These are phyloP conservation scores for Pseudogymnoascus sp. DNA, from an alignment of 2,329 filamentous ascomycete species.

Conservation along the genomic window DNA sequence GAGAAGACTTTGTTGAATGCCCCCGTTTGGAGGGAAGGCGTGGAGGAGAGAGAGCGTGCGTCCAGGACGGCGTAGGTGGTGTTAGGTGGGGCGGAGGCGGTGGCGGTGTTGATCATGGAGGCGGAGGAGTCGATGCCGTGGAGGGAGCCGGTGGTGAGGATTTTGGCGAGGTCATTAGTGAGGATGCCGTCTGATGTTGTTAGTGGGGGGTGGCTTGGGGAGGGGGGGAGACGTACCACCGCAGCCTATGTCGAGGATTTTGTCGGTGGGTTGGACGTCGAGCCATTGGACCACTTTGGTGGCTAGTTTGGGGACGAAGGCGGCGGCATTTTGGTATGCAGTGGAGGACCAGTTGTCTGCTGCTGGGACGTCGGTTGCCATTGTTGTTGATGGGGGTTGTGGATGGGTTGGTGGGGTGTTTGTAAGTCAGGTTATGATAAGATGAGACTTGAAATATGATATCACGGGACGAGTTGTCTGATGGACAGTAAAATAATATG, in stretches of 20 bases:
- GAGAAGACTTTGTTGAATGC: conserved; percentile 49
- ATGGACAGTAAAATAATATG: not conserved
- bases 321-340: conserved; percentile 51
- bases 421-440: not conserved
- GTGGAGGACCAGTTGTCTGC: not conserved
- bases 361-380: not conserved
- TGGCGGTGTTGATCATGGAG: conserved; percentile 49
- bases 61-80: conserved; percentile 20
- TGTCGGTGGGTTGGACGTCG: conserved; percentile 48
- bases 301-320: conserved; percentile 56
- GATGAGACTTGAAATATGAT: not conserved
- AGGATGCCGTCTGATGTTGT: conserved; percentile 46
- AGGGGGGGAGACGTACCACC: conserved; percentile 38
- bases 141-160: conserved; percentile 38
- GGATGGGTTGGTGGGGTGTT: not conserved
- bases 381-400: not conserved
- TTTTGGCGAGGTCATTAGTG: conserved; percentile 43
- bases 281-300: conserved; percentile 51
- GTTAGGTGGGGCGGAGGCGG: conserved; percentile 15
- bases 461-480: not conserved
- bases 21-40: not conserved
- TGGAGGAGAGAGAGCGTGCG: not conserved
- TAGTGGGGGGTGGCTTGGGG: conserved; percentile 1
- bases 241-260: conserved; percentile 55
- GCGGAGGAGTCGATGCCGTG: conserved; percentile 51